Percentiles rank a stretch among this genome's conserved stretches.
Conservation (phyloP, 352 stramenopile genomes). For the Plasmopara halstedii region DNA sequence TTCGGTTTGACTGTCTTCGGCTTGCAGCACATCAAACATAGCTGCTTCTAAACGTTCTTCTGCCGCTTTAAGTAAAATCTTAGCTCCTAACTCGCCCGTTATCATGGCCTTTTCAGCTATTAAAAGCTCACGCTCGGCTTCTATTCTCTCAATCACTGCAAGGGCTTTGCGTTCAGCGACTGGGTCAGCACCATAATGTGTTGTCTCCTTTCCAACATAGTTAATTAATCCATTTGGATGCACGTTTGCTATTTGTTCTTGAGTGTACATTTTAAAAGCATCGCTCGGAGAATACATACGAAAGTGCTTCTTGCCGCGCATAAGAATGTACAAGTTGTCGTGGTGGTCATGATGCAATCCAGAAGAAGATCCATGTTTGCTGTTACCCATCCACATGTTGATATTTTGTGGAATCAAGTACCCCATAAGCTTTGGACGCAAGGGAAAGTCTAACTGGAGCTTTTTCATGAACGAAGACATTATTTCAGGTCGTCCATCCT, state of each 20-base stretch:
- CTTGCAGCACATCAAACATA: conserved; percentile 71
- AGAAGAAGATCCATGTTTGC: conserved; percentile 66
- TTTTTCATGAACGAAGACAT: conserved; percentile 80
- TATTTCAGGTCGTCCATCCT: conserved; percentile 68
- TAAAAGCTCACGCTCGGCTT: conserved; percentile 52
- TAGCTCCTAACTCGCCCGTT: conserved; percentile 37
- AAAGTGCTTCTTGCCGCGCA: conserved; percentile 92
- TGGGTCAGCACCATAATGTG: conserved; percentile 65
- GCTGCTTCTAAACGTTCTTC: conserved; percentile 61
- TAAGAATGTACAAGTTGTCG: conserved; percentile 97
- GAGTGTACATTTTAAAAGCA: conserved; percentile 88
- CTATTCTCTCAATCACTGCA: conserved; percentile 52
- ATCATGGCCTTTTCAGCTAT: conserved; percentile 48
- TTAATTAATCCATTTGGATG: conserved; percentile 95
- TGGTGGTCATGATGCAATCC: conserved; percentile 99
- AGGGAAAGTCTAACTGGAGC: conserved; percentile 72
- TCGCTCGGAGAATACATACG: conserved; percentile 89
- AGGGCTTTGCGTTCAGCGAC: conserved; percentile 44
- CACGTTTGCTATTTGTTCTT: conserved; percentile 73
- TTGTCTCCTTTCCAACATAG: conserved; percentile 86
- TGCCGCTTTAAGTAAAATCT: conserved; percentile 38
- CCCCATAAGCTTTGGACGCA: conserved; percentile 77
- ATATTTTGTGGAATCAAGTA: conserved; percentile 91
- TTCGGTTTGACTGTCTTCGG: conserved; percentile 37
- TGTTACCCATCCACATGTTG: conserved; percentile 96